These are phyloP conservation scores for Hordeum vulgare DNA, from an alignment of 176 grass and related monocot genomes.

Conservation along the genomic window MorexV3_pseudomolecules_assembly NC_058520.1:492695314-492695813, in stretches of 20 bases:
- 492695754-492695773: constrained; percentile 11
- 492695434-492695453: not conserved
- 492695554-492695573: constrained; percentile 32
- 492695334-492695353: constrained; percentile 10
- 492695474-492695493: constrained; percentile 9
- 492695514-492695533: not conserved
- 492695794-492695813: not conserved
- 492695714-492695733: not conserved
- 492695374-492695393: constrained; percentile 43
- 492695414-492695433: not conserved
- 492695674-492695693: constrained; percentile 2
- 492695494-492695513: not conserved
- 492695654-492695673: not conserved
- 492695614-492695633: not conserved
- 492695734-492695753: constrained; percentile 54
- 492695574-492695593: not conserved
- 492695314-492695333: constrained; percentile 3
- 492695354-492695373: constrained; percentile 32
- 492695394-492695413: not conserved
- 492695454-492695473: not conserved
- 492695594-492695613: constrained; percentile 49
- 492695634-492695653: constrained; percentile 56
- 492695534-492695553: not conserved
- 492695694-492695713: constrained; percentile 64
- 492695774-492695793: constrained; percentile 34